Evolutionary conservation across 2,329 filamentous ascomycete species (phyloP), one percentile per base, ranked within the genome.

Genomic region (Stachybotrys chartarum): DNA sequence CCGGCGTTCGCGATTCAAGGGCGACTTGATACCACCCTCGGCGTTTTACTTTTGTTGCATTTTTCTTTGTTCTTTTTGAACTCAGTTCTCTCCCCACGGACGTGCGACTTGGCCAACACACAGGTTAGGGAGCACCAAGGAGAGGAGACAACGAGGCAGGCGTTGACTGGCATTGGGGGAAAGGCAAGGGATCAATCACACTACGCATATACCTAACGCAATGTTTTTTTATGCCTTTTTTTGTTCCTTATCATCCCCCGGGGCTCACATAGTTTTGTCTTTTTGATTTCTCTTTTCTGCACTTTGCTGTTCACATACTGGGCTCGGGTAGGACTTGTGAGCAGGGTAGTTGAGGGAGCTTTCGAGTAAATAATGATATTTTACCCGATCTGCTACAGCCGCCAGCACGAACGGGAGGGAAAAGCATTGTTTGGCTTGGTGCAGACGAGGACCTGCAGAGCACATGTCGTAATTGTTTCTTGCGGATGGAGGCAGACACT

Each of bases 121-220:
- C 8, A 10, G 35, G 35, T 5, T 6, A 14, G 35, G 35, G 8
- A 7, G 8, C 35, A 42, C 35, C 24, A 24, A 24, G 4, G 24
- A 24, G 24, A 42, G 53, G 53, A 52, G 44, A 8, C 53, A 51
- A 55, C 50, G 42, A 61, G 60, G 51, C 54, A 32, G 63, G 63
- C 63, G 63, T 65, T 42, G 35, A 42, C 35, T 42, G 35, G 35
- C 35, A 42, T 14, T 54, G 58, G 57, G 35, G 35, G 8, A 10
- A 42, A 14, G 35, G 35, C 14, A 10, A 42, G 35, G 35, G 35
- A 42, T 42, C 10, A 14, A 42, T 24, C 24, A 42, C 35, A 42
- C 5, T 42, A 42, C 5, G 55, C 58, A 65, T 65, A 65, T 65
- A 65, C 63, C 63, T 65, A 30, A 55, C 35, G 24, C 24, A 24